These are phyloP conservation scores for Fraxinus angustifolia DNA, from an alignment of 305 asterid species.

Conservation along the genomic window DNA sequence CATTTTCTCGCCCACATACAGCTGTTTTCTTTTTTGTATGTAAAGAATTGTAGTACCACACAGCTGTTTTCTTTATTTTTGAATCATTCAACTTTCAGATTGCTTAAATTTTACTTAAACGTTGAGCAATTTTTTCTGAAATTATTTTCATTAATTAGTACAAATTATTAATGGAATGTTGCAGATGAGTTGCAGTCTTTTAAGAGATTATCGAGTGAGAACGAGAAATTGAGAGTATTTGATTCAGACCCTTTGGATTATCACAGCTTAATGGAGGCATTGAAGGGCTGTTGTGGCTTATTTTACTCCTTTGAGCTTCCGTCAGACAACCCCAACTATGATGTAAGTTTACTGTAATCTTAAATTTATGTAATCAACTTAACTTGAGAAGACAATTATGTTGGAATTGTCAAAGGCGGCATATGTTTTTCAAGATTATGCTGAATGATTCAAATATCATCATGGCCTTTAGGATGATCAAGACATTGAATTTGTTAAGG, in stretches of 20 bases:
- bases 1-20: not conserved
- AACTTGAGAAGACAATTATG: not conserved
- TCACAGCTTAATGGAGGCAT: constrained; percentile 76
- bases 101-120: not conserved
- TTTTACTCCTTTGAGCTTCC: constrained; percentile 87
- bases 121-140: not conserved
- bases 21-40: not conserved
- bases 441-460: not conserved
- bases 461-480: not conserved
- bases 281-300: constrained; percentile 74
- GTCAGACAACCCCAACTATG: constrained; percentile 62
- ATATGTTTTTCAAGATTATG: not conserved
- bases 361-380: not conserved
- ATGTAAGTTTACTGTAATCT: constrained; percentile 40
- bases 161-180: not conserved
- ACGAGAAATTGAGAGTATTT: constrained; percentile 53
- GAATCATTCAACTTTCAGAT: not conserved
- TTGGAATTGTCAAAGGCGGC: not conserved
- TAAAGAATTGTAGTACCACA: not conserved
- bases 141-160: too few species aligned
- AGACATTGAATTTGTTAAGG: not conserved
- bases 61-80: not conserved
- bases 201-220: constrained; percentile 34
- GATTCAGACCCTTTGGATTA: constrained; percentile 82
- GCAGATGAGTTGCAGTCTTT: constrained; percentile 52